Conservation (phyloP, 768 basidiomycete genomes). For the Suillus spraguei region DNA sequence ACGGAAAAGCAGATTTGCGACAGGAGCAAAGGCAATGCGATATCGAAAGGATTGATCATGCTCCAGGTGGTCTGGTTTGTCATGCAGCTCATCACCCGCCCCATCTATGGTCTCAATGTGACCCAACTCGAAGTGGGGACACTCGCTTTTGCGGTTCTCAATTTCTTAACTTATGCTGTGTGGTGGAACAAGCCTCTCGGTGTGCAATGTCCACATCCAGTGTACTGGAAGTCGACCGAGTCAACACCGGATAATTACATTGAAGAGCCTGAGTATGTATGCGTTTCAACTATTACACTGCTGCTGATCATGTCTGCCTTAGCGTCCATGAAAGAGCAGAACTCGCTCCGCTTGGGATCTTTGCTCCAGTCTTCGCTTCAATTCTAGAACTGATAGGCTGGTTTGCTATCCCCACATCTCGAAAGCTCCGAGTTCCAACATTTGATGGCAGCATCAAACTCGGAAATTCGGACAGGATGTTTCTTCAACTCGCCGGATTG, state of each 20-base stretch:
- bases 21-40: constrained; percentile 34
- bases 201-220: constrained; percentile 23
- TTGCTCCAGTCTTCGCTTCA: too few species aligned
- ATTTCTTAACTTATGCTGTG: constrained; percentile 34
- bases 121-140: constrained; percentile 41
- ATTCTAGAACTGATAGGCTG: not conserved
- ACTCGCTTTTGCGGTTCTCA: constrained; percentile 35
- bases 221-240: not conserved
- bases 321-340: not conserved
- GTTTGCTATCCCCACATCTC: not conserved
- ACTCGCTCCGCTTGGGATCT: not conserved
- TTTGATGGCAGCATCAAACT: not conserved
- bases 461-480: rapidly evolving
- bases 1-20: constrained; percentile 22
- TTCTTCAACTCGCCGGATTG: not conserved
- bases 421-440: not conserved
- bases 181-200: constrained; percentile 42
- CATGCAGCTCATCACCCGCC: constrained; percentile 32
- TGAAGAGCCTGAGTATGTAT: not conserved
- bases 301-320: not conserved
- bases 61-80: constrained; percentile 40
- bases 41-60: constrained; percentile 21
- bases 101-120: constrained; percentile 24
- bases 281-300: not conserved
- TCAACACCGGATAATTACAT: not conserved